Percentiles rank a stretch among this genome's conserved stretches.
These are phyloP conservation scores for Scheffersomyces parashehatae DNA, from an alignment of 1,139 yeast species.

Conservation along the genomic window DNA sequence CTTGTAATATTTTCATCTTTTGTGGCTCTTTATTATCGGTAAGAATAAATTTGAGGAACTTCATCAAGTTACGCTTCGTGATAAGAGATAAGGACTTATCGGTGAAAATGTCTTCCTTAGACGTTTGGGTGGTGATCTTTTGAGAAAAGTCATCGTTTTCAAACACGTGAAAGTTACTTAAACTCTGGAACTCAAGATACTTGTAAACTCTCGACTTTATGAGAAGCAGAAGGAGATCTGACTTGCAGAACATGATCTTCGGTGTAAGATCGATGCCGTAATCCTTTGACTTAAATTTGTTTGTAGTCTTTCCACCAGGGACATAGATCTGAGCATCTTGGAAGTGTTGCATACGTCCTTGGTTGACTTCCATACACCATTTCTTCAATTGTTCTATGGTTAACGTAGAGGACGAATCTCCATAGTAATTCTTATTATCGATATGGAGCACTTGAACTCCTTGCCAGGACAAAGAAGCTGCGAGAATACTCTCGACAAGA, in stretches of 20 bases:
- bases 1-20: conserved; percentile 52
- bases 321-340: conserved; percentile 71
- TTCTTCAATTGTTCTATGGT: conserved; percentile 80
- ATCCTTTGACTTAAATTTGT: conserved; percentile 61
- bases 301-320: conserved; percentile 50
- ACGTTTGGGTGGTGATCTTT: conserved; percentile 66
- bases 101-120: conserved; percentile 90
- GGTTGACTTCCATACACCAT: conserved; percentile 72
- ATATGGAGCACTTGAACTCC: conserved; percentile 89
- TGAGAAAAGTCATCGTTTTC: conserved; percentile 84
- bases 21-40: conserved; percentile 60
- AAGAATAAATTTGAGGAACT: conserved; percentile 84
- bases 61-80: conserved; percentile 86
- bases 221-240: conserved; percentile 77
- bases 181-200: conserved; percentile 88
- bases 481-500: conserved; percentile 79
- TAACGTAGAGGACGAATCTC: conserved; percentile 82
- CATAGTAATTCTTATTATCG: conserved; percentile 81
- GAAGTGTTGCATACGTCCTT: conserved; percentile 49
- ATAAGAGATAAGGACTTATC: conserved; percentile 75
- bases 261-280: conserved; percentile 92
- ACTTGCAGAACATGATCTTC: conserved; percentile 80
- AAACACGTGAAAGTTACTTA: conserved; percentile 85
- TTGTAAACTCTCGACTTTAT: conserved; percentile 84
- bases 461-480: conserved; percentile 96